phyloP scores from a whole-genome alignment of 2,329 filamentous ascomycete species.

The Cladosporium sp. region DNA sequence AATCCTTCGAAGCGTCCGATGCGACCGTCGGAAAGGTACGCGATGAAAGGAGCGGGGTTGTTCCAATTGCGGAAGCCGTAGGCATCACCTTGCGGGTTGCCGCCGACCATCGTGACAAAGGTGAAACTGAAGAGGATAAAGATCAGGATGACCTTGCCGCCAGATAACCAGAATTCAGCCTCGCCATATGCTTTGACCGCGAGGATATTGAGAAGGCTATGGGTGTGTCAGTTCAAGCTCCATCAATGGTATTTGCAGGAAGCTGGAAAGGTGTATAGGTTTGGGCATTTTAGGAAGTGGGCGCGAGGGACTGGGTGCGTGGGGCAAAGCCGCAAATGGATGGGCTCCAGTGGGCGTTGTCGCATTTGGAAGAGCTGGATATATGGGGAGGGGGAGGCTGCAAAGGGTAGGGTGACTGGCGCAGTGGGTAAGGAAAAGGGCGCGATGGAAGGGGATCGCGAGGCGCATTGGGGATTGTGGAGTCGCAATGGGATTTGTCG shows the following conservation, averaged over 20 bases:
- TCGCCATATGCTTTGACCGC: conserved; percentile 42
- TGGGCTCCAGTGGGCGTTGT: neutral
- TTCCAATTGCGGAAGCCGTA: conserved; percentile 43
- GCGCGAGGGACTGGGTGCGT: neutral
- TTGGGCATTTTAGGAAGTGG: neutral
- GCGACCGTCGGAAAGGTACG: conserved; percentile 23
- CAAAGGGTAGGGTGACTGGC: too few relatives aligned
- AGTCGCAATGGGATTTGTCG: conserved; percentile 11
- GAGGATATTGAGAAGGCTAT: conserved; percentile 37
- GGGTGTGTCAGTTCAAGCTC: neutral
- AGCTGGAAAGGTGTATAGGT: too few relatives aligned
- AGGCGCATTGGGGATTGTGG: conserved; percentile 5
- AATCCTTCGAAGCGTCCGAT: conserved; percentile 32
- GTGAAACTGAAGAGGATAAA: conserved; percentile 38
- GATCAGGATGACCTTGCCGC: conserved; percentile 42
- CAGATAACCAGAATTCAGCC: conserved; percentile 47
- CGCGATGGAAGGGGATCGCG: conserved; percentile 2
- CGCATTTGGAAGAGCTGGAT: neutral
- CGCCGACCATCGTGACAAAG: conserved; percentile 32
- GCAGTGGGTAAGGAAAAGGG: neutral
- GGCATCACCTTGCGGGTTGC: conserved; percentile 29
- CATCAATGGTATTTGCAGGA: neutral
- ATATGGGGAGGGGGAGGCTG: too few relatives aligned
- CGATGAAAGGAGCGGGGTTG: conserved; percentile 27
- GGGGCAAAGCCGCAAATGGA: neutral